These are phyloP conservation scores for Claviceps purpurea DNA, from an alignment of 2,329 filamentous ascomycete genomes.

Conservation along the genomic window DNA sequence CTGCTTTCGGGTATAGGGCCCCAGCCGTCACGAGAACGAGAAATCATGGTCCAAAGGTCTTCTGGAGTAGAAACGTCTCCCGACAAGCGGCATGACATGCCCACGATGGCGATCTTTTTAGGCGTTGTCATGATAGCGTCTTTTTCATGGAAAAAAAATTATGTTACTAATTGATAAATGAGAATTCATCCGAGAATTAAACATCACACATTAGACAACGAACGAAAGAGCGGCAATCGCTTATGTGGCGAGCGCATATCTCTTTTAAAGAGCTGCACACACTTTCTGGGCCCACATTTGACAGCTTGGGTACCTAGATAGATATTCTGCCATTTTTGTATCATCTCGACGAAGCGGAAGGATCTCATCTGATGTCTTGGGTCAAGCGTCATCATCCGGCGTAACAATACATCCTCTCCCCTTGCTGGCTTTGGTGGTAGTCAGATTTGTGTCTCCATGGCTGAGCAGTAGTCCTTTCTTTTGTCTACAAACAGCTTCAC, in stretches of 20 bases:
- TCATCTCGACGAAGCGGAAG: neutral
- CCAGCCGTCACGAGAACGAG: conserved; percentile 3
- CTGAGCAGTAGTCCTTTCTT: neutral
- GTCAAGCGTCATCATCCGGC: neutral
- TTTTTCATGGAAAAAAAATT: neutral
- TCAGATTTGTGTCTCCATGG: neutral
- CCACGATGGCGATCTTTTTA: conserved; percentile 10
- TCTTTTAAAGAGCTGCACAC: neutral
- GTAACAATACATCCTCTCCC: neutral
- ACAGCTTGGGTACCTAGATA: neutral
- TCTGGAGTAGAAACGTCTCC: conserved; percentile 8
- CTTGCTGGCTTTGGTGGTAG: neutral
- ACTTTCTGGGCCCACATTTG: neutral
- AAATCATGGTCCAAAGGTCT: conserved; percentile 9
- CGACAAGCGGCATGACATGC: conserved; percentile 12
- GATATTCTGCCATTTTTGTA: neutral
- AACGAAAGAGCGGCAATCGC: neutral
- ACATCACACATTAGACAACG: neutral
- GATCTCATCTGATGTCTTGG: neutral
- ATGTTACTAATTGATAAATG: neutral
- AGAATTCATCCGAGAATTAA: no score
- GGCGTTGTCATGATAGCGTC: conserved; percentile 1
- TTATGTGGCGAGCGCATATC: neutral
- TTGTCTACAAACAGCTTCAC: neutral
- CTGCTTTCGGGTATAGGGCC: neutral